Evolutionary conservation across 805 yeast species (phyloP).

Genomic region (Cyberlindnera euphorbiiphila): DNA sequence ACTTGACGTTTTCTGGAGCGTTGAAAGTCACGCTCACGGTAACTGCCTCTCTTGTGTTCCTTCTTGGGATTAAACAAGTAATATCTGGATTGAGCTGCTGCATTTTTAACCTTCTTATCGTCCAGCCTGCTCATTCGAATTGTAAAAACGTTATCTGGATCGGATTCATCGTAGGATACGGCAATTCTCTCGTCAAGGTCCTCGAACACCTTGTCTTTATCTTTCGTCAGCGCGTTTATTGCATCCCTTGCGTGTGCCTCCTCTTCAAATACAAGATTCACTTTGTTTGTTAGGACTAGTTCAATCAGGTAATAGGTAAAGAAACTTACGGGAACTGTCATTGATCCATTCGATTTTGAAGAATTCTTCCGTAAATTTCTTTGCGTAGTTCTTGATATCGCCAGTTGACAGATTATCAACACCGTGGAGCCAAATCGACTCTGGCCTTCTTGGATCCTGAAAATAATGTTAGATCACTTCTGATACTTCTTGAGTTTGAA

Average conservation of each 20-base stretch:
- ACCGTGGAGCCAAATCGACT: slow-evolving; percentile 24
- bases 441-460: slow-evolving; percentile 19
- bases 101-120: slow-evolving; percentile 28
- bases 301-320: neutral
- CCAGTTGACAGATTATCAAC: slow-evolving; percentile 27
- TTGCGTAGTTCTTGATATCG: slow-evolving; percentile 21
- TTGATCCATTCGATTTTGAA: slow-evolving; percentile 29
- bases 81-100: slow-evolving; percentile 26
- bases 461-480: no score
- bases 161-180: slow-evolving; percentile 7
- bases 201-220: slow-evolving; percentile 7
- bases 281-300: slow-evolving; percentile 5
- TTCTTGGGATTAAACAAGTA: slow-evolving; percentile 26
- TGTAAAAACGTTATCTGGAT: slow-evolving; percentile 17
- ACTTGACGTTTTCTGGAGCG: slow-evolving; percentile 4
- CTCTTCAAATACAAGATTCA: slow-evolving; percentile 25
- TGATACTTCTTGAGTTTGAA: no score
- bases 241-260: slow-evolving; percentile 17
- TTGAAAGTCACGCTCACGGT: slow-evolving; percentile 23
- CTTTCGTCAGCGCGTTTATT: slow-evolving; percentile 14
- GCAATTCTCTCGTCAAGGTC: slow-evolving; percentile 10
- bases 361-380: slow-evolving; percentile 13
- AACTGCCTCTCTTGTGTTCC: slow-evolving; percentile 8
- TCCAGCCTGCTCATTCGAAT: slow-evolving; percentile 19
- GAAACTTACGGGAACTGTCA: slow-evolving; percentile 22